Evolutionary conservation across 495 filamentous ascomycete species (phyloP).

Genomic region (Amphirosellinia nigrospora): DNA sequence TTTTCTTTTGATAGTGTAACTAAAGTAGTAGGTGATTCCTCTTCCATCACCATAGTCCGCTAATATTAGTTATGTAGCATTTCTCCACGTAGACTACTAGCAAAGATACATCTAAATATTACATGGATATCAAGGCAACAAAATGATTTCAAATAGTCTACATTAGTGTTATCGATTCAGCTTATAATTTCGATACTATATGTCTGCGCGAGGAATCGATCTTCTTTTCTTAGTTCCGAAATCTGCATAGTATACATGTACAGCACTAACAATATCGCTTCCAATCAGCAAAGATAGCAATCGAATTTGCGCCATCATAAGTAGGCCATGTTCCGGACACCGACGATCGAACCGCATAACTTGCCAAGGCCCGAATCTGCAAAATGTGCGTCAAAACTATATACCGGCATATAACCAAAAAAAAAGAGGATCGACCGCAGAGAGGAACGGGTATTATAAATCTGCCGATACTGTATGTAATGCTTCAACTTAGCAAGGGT

Average conservation of each 20-base stretch:
- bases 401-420: neutral
- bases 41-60: neutral
- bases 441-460: neutral
- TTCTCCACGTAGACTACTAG: neutral
- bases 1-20: neutral
- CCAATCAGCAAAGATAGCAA: neutral
- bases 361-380: constrained; percentile 5
- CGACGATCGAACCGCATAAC: neutral
- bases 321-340: neutral
- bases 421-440: neutral
- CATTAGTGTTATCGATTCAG: neutral
- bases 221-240: neutral
- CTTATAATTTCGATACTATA: neutral
- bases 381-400: neutral
- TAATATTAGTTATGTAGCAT: neutral
- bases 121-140: neutral
- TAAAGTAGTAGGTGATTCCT: neutral
- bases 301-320: neutral
- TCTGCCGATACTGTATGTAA: neutral
- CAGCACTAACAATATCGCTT: neutral
- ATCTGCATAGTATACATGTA: neutral
- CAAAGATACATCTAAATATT: neutral
- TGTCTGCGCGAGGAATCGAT: neutral
- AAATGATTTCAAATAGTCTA: neutral
- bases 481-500: neutral